Evolutionary conservation across 768 basidiomycete genomes (phyloP), one percentile per base, ranked within the genome.

Genomic region (Pseudohyphozyma bogoriensis): DNA sequence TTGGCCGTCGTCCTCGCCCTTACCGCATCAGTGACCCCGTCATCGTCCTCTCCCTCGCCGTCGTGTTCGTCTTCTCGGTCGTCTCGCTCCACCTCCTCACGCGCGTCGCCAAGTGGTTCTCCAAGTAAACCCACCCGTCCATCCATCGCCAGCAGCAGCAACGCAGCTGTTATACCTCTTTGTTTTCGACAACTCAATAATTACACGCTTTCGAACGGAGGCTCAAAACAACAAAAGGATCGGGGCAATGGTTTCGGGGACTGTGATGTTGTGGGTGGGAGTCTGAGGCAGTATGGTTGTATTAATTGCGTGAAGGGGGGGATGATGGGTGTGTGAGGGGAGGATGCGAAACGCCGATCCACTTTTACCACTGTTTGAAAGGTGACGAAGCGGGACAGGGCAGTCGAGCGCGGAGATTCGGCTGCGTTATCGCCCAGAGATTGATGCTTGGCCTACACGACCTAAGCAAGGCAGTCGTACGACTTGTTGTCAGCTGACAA

Each of bases 31-130:
- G 69, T 12, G 70, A 71, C 53, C 70, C 70, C 13, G 65, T 70
- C 42, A 66, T 71, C 54, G 65, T 71, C 26, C 63, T 71, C 39
- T 63, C 62, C 26, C 65, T 71, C 49, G 69, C 70, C 15, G 63
- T 71, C 60, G 70, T 70, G 36, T 71, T 71, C 64, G 64, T 71
- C 63, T 68, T 66, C 60, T 62, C 59, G 1, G 70, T 71, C 65
- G 67, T 71, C 29, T 50, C 32, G 28, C 67, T 71, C 3, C 70
- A 71, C 50, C 60, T 71, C 37, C 37, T 67, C 49, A 63, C 60
- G 52, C 70, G 68, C 59, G 57, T 61, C 57, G 47, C 62, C 51
- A 56, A 60, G n/a, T 42, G 45, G 44, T 55, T 65, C 36, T 52
- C 47, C 55, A 66, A 66, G 58, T 66, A 59, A 33, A 31, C 32